Conservation (phyloP, 192 early-diverging fungal species). For the Podila verticillata region DNA sequence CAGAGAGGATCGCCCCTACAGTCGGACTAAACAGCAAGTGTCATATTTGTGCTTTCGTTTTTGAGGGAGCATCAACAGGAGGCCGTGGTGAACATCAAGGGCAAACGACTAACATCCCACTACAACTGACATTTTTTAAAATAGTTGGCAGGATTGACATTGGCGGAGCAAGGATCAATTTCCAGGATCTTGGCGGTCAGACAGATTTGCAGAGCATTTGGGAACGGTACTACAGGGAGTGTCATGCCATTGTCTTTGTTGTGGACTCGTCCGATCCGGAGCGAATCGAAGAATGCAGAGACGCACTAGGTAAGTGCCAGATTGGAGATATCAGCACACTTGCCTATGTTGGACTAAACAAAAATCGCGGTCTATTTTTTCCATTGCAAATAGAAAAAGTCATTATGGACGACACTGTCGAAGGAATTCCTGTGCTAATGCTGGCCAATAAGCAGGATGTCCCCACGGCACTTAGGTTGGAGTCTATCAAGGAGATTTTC, state of each 20-base stretch:
- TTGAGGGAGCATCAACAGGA: background rate
- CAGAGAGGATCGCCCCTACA: slow-evolving; percentile 93
- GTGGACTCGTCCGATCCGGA: slow-evolving; percentile 86
- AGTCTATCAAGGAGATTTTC: slow-evolving; percentile 91
- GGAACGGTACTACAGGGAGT: slow-evolving; percentile 93
- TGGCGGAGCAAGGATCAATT: slow-evolving; percentile 77
- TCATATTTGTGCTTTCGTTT: background rate
- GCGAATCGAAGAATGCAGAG: slow-evolving; percentile 82
- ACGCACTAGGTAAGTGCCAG: slow-evolving; percentile 72
- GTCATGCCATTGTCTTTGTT: slow-evolving; percentile 94
- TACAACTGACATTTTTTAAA: too few relatives aligned
- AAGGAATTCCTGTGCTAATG: slow-evolving; percentile 91
- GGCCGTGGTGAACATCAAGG: background rate
- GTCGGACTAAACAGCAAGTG: slow-evolving; percentile 91
- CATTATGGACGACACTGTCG: slow-evolving; percentile 76
- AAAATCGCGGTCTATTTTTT: background rate
- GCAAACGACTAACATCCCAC: background rate
- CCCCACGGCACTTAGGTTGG: slow-evolving; percentile 71
- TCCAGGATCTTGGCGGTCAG: slow-evolving; percentile 97
- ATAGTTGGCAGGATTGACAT: slow-evolving; percentile 84
- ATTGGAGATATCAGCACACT: background rate
- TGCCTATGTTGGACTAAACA: too few relatives aligned
- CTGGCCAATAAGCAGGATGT: slow-evolving; percentile 95
- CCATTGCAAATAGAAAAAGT: slow-evolving; percentile 68
- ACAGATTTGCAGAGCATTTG: slow-evolving; percentile 89